Evolutionary conservation across 2,329 filamentous ascomycete genomes (phyloP).

Genomic region (Fusarium secorum): DNA sequence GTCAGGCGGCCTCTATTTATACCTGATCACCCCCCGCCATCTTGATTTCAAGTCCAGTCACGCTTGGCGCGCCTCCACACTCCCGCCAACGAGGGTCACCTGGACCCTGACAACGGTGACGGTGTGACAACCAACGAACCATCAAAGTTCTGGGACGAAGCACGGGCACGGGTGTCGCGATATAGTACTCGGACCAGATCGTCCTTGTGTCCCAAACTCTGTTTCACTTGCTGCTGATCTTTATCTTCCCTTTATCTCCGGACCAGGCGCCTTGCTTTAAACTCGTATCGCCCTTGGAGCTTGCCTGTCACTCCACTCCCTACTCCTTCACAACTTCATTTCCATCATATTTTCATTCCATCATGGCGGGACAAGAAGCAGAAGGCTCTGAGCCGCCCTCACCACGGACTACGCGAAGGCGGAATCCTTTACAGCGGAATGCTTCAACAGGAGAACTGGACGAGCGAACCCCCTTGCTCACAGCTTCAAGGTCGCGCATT

Average conservation of each 20-base stretch:
- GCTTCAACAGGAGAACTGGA: slow-evolving; percentile 48
- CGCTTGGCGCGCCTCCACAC: slow-evolving; percentile 31
- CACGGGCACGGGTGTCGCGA: slow-evolving; percentile 28
- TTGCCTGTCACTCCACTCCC: not conserved
- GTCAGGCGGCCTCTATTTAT: not conserved
- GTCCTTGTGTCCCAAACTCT: slow-evolving; percentile 4
- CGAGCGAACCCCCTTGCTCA: slow-evolving; percentile 56
- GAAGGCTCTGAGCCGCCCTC: slow-evolving; percentile 47
- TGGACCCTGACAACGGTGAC: slow-evolving; percentile 36
- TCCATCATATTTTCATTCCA: not conserved
- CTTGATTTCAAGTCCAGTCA: slow-evolving; percentile 27
- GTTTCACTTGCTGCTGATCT: not conserved
- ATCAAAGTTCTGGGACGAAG: slow-evolving; percentile 22
- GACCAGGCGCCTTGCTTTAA: not conserved
- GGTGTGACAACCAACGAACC: slow-evolving; percentile 34
- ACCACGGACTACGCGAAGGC: slow-evolving; percentile 45
- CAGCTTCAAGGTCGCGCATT: slow-evolving; percentile 51
- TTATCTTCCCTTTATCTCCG: not conserved
- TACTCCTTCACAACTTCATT: not conserved
- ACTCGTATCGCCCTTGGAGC: not conserved
- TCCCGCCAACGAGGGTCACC: slow-evolving; percentile 30
- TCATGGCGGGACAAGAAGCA: slow-evolving; percentile 46
- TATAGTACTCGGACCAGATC: not conserved
- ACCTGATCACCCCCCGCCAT: slow-evolving; percentile 26
- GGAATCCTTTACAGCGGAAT: slow-evolving; percentile 37